Base-by-base conservation (phyloP, 2,329 filamentous ascomycete genomes). In the Verticillium nonalfalfae region DNA sequence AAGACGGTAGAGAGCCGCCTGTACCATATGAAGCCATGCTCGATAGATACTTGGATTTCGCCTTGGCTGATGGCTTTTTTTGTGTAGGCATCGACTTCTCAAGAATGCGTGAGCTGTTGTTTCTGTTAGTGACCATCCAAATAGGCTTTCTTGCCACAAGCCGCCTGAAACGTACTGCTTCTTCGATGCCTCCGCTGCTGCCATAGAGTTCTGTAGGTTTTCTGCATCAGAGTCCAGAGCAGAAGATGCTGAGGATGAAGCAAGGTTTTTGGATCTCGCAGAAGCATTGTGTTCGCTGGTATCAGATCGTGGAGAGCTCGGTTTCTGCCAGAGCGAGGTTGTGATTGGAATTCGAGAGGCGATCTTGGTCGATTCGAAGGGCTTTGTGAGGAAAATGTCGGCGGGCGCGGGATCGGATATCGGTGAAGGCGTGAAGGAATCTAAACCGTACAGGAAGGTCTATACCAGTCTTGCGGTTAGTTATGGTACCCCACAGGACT, bases 371-470 rank as follows among this genome's bases (percentile, higher is more conserved):
- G 79, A 75, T 60, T 81, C 76, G 66, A 78, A 77, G n/a, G 81
- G 78, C 63, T 81, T 77, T 56, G 82, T 81, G 50, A 82, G 76
- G 70, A 81, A 88, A 33, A 88, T 73, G 60, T 88, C 85, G 73
- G 82, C 81, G 35, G 80, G 75, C 59, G 78, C 76, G 15, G 79
- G 75, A 59, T 81, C 77, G 58, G 75, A 65, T 15, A 76, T 76
- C 59, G 73, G 75, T 59, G 76, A 70, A 63, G 86, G 77, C 56
- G 73, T 73, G 66, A 85, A 78, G 35, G 78, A 79, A 64, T 76
- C 78, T 21, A 77, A 76, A 65, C 82, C 84, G 67, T 83, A 87
- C 52, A 79, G 74, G 56, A 88, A 76, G 21, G 78, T 80, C 85
- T 87, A 66, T 57, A 62, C 54, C 60, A 35, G 18, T 56, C 59